These are phyloP conservation scores for Eutrema japonicum DNA, from an alignment of 345 rosid species.

Conservation along the genomic window DNA sequence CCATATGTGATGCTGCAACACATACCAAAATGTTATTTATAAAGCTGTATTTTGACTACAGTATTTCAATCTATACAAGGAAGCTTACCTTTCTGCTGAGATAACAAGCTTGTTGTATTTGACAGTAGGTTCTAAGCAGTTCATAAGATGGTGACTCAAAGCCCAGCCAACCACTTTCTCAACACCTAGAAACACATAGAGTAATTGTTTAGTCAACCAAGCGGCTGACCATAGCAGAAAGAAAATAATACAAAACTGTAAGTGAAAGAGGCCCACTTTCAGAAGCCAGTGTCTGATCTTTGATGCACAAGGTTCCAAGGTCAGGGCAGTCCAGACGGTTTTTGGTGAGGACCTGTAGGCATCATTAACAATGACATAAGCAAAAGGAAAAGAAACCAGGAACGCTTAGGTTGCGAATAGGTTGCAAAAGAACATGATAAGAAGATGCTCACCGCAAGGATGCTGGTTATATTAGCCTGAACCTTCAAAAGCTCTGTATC, in stretches of 20 bases:
- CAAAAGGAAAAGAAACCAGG: slow-evolving; percentile 10
- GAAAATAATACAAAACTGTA: slow-evolving; percentile 3
- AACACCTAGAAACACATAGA: slow-evolving; percentile 56
- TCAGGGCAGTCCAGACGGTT: slow-evolving; percentile 79
- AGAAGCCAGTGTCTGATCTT: slow-evolving; percentile 79
- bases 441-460: slow-evolving; percentile 69
- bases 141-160: slow-evolving; percentile 78
- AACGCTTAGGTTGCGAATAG: slow-evolving; percentile 12
- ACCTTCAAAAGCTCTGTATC: slow-evolving; percentile 87
- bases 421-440: slow-evolving; percentile 3
- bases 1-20: slow-evolving; percentile 72
- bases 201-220: slow-evolving; percentile 18
- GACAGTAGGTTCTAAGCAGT: slow-evolving; percentile 57
- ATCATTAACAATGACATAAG: slow-evolving; percentile 26
- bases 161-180: slow-evolving; percentile 98
- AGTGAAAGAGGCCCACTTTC: slow-evolving; percentile 61
- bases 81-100: slow-evolving; percentile 72
- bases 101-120: slow-evolving; percentile 72
- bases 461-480: slow-evolving; percentile 70
- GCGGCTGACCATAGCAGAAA: background rate
- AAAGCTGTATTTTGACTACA: slow-evolving; percentile 23
- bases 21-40: slow-evolving; percentile 21
- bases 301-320: slow-evolving; percentile 69
- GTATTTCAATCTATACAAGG: slow-evolving; percentile 23
- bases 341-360: slow-evolving; percentile 69